Evolutionary conservation across 306 rosid species (phyloP).

Genomic region (Vicia villosa): DNA sequence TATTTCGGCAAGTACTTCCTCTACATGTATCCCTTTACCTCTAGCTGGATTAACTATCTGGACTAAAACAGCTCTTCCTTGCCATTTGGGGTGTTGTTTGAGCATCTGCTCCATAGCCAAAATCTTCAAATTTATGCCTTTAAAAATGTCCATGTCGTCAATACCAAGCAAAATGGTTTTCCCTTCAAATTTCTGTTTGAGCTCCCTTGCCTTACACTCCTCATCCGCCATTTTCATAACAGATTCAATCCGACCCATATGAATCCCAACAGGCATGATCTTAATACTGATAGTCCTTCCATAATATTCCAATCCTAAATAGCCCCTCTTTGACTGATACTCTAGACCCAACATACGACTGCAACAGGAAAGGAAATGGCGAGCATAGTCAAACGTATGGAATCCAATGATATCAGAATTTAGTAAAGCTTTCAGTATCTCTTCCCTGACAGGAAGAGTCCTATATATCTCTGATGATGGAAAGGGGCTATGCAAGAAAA

Average conservation of each 20-base stretch:
- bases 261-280: constrained; percentile 89
- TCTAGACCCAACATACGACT: constrained; percentile 85
- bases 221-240: constrained; percentile 66
- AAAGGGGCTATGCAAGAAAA: constrained; percentile 87
- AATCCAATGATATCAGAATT: constrained; percentile 83
- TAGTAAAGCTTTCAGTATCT: constrained; percentile 77
- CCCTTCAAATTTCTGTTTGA: constrained; percentile 58
- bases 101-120: constrained; percentile 87
- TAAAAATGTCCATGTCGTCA: constrained; percentile 79
- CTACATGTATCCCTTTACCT: constrained; percentile 67
- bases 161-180: constrained; percentile 72
- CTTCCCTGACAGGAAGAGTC: constrained; percentile 84
- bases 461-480: constrained; percentile 85
- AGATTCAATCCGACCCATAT: constrained; percentile 76
- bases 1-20: constrained; percentile 58
- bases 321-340: constrained; percentile 84
- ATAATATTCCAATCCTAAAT: constrained; percentile 80
- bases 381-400: constrained; percentile 88
- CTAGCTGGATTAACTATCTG: constrained; percentile 82
- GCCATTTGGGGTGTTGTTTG: constrained; percentile 67
- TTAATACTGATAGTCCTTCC: constrained; percentile 84
- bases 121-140: constrained; percentile 79
- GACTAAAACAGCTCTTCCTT: constrained; percentile 73
- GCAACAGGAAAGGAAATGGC: constrained; percentile 87
- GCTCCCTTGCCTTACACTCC: constrained; percentile 57